phyloP scores from a whole-genome alignment of 2,329 filamentous ascomycete species.

The Zymoseptoria crescenta region DNA sequence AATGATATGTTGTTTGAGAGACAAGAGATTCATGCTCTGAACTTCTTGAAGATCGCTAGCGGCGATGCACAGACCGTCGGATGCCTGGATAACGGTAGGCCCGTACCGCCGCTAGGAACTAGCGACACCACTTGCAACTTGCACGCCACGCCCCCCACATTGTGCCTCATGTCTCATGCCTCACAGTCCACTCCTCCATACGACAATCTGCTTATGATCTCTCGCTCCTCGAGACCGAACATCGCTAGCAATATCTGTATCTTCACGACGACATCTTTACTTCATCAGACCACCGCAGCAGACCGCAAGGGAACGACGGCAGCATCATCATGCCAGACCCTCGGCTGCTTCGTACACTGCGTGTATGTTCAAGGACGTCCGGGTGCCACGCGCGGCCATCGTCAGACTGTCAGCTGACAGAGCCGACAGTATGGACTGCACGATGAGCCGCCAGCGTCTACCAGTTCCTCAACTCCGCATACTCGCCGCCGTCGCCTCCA shows the following conservation, averaged over 20 bases:
- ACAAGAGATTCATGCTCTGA: background rate
- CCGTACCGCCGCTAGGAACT: background rate
- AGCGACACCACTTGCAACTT: background rate
- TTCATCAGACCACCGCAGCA: background rate
- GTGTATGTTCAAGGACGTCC: conserved; percentile 10
- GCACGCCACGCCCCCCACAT: background rate
- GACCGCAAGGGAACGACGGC: background rate
- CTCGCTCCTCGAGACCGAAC: background rate
- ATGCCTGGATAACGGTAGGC: background rate
- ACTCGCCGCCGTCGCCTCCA: conserved; percentile 29
- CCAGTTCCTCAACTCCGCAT: conserved; percentile 21
- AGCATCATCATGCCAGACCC: conserved; percentile 14
- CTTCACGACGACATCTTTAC: background rate
- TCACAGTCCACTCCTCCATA: background rate
- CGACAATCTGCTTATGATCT: background rate
- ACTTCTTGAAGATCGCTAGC: background rate
- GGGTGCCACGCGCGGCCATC: background rate
- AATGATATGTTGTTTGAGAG: background rate
- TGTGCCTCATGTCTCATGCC: background rate
- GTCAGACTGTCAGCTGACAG: conserved; percentile 4
- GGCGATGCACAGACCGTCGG: too few species aligned
- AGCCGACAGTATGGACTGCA: conserved; percentile 32
- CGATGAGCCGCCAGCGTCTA: conserved; percentile 39
- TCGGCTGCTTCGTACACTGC: conserved; percentile 15
- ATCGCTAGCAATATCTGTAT: background rate